Percentiles rank a stretch among this genome's conserved stretches.
Evolutionary conservation across 805 yeast genomes (phyloP).

Genomic region (Isabelozyma heimii): DNA sequence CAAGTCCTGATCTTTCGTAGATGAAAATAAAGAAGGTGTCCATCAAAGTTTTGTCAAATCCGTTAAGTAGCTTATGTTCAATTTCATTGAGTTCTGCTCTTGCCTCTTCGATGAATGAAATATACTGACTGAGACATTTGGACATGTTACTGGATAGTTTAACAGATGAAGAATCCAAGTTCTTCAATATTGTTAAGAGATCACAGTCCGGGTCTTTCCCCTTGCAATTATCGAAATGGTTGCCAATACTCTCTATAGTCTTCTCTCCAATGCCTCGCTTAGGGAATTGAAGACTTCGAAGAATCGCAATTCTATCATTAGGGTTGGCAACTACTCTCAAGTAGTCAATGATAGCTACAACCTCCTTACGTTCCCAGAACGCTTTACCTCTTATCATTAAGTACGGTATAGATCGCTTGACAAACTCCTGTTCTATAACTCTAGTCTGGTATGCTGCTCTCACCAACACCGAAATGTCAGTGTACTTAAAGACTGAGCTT

Average conservation of each 20-base stretch:
- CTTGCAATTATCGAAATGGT: background rate
- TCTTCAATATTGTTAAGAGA: background rate
- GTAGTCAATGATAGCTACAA: slow-evolving; percentile 59
- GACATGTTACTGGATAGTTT: slow-evolving; percentile 11
- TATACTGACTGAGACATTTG: slow-evolving; percentile 18
- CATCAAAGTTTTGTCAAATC: background rate
- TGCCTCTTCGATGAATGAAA: slow-evolving; percentile 22
- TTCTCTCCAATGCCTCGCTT: slow-evolving; percentile 66
- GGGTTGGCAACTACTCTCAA: slow-evolving; percentile 60
- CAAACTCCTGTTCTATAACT: slow-evolving; percentile 61
- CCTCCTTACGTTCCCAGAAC: slow-evolving; percentile 78
- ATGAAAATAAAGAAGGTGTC: slow-evolving; percentile 19
- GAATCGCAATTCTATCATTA: slow-evolving; percentile 57
- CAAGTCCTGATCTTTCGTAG: slow-evolving; percentile 26
- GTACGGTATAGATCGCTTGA: slow-evolving; percentile 58
- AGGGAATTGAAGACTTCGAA: slow-evolving; percentile 58
- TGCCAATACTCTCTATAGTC: slow-evolving; percentile 34
- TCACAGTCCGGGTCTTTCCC: background rate
- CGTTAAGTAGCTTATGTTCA: slow-evolving; percentile 2
- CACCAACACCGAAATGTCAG: slow-evolving; percentile 73
- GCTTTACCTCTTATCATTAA: slow-evolving; percentile 68
- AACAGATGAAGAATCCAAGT: background rate
- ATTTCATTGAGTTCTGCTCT: slow-evolving; percentile 6
- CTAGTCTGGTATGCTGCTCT: slow-evolving; percentile 63
- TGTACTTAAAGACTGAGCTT: slow-evolving; percentile 36